A percentile compares a stretch with the other conserved stretches of the same genome.
Conservation (phyloP, 1,139 yeast species). For the Nakaseomyces sp. region DNA sequence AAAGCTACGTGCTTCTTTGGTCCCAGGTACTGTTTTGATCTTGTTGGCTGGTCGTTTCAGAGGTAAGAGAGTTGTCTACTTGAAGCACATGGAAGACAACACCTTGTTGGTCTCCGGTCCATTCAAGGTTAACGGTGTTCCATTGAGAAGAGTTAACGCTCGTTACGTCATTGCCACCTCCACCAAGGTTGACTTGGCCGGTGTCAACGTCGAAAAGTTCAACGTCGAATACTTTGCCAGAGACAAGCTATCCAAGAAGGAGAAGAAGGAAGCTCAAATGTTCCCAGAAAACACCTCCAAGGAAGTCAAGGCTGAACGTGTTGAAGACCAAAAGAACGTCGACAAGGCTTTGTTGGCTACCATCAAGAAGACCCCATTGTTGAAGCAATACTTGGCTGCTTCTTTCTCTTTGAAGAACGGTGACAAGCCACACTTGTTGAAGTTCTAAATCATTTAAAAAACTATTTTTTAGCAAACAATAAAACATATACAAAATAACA, state of each 20-base stretch:
- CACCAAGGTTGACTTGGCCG: slow-evolving; percentile 72
- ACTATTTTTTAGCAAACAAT: no score
- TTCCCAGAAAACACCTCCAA: slow-evolving; percentile 80
- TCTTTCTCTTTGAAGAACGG: slow-evolving; percentile 97
- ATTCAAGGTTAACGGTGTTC: slow-evolving; percentile 99
- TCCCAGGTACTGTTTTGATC: slow-evolving; percentile 97
- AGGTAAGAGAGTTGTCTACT: slow-evolving; percentile 99
- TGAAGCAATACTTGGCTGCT: slow-evolving; percentile 95
- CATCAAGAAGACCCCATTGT: slow-evolving; percentile 96
- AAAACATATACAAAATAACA: no score
- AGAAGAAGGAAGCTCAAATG: slow-evolving; percentile 90
- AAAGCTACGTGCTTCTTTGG: slow-evolving; percentile 92
- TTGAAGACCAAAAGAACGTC: slow-evolving; percentile 95
- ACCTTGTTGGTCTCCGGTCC: slow-evolving; percentile 98
- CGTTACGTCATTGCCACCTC: slow-evolving; percentile 99
- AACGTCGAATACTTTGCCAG: slow-evolving; percentile 95
- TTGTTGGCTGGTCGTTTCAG: slow-evolving; percentile 99
- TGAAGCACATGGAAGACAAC: slow-evolving; percentile 97
- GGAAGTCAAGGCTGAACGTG: slow-evolving; percentile 84
- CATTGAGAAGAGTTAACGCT: slow-evolving; percentile 98
- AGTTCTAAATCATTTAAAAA: slow-evolving; percentile 51
- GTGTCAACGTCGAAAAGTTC: slow-evolving; percentile 86
- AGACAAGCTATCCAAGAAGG: slow-evolving; percentile 74
- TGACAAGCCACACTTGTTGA: slow-evolving; percentile 98
- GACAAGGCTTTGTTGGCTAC: slow-evolving; percentile 90